Evolutionary conservation across 1,139 yeast genomes (phyloP).

Genomic region (Saccharomyces hybrid): DNA sequence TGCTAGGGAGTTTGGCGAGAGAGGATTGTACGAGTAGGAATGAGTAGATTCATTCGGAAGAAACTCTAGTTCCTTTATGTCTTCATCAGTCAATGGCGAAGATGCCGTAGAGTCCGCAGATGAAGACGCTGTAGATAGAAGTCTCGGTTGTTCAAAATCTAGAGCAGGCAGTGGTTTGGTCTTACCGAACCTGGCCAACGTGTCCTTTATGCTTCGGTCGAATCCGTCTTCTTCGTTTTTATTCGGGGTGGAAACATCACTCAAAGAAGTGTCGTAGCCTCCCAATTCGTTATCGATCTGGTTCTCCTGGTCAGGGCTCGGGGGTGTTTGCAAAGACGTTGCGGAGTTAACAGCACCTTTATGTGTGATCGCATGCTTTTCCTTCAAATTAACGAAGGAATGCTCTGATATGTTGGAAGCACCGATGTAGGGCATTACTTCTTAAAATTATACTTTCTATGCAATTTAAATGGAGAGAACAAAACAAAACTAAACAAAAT

Average conservation of each 20-base stretch:
- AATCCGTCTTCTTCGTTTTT: neutral
- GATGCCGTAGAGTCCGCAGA: slow-evolving; percentile 9
- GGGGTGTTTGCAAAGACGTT: neutral
- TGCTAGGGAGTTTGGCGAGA: slow-evolving; percentile 74
- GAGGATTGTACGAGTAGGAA: slow-evolving; percentile 76
- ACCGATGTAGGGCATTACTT: slow-evolving; percentile 20
- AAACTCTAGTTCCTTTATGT: slow-evolving; percentile 37
- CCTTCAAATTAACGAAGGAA: slow-evolving; percentile 17
- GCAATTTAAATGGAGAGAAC: neutral
- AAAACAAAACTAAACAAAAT: neutral
- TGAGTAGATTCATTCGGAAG: slow-evolving; percentile 79
- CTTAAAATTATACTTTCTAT: neutral
- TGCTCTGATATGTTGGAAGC: slow-evolving; percentile 16
- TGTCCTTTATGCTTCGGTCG: neutral
- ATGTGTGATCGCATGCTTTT: slow-evolving; percentile 16
- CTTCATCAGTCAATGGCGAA: slow-evolving; percentile 13
- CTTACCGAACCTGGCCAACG: neutral
- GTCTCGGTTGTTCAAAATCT: neutral
- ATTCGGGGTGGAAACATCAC: neutral
- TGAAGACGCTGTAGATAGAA: neutral
- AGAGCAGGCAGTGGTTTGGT: neutral
- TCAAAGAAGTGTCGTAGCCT: neutral
- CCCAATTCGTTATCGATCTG: neutral
- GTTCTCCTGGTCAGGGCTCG: neutral
- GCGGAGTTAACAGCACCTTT: neutral